Conservation (phyloP, 176 grass and related monocot genomes). For the Lolium multiflorum region DNA sequence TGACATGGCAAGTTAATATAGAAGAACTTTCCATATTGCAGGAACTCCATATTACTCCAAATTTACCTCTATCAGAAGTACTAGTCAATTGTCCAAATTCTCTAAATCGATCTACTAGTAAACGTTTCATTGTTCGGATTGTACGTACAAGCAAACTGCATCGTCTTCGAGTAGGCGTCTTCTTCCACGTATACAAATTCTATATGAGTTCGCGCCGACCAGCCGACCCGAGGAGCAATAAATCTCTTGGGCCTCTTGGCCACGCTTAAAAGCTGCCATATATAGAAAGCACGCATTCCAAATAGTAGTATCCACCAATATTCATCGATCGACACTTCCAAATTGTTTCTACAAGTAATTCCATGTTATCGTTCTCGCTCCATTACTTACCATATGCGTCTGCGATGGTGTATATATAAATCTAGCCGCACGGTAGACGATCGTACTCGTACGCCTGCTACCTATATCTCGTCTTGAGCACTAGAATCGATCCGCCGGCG, state of each 20-base stretch:
- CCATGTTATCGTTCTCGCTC: background rate
- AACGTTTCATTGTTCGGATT: background rate
- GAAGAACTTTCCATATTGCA: no score
- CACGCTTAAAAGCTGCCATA: background rate
- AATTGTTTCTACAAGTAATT: background rate
- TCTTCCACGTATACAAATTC: background rate
- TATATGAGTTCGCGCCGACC: no score
- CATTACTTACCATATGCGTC: background rate
- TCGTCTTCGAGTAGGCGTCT: background rate
- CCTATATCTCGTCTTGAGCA: background rate
- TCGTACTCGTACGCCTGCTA: background rate
- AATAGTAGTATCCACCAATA: background rate
- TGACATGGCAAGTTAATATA: no score
- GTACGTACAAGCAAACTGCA: background rate
- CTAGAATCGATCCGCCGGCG: background rate
- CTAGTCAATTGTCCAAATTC: no score
- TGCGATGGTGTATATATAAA: background rate
- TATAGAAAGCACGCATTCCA: background rate
- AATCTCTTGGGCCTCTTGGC: no score
- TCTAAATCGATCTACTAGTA: no score
- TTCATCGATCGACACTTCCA: background rate
- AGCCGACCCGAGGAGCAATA: background rate
- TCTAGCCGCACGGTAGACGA: background rate
- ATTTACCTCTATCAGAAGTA: no score
- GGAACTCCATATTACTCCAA: no score